Base-by-base conservation (phyloP, 176 grass and related monocot species). In the Triticum monococcum region DNA sequence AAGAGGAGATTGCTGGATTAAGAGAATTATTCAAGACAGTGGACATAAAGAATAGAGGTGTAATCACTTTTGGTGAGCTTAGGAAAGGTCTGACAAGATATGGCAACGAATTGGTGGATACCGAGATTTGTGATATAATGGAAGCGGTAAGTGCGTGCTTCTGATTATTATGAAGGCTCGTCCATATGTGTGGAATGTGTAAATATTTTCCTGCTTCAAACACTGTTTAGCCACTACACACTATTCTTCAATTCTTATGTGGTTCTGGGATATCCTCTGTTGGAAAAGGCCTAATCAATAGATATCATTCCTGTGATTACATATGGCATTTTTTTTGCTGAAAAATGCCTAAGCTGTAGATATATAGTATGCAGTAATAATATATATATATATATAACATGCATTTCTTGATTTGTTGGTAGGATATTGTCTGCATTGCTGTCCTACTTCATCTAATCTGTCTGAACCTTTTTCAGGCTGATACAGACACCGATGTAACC, bases 1-100 rank as follows among this genome's bases (percentile, higher is more conserved):
- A 99, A 81, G 97, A 99, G 87, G 97, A 99, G 80, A 94, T 95
- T 88, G 97, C 91, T 90, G 97, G 97, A 31, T 91, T 99, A 83
- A 94, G 93, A 87, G 90, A 95, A 83, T 86, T 99, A 81, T 99
- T 99, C 64, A 88, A 77, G 71, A 89, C 90, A 91, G 87, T 99
- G 80, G 97, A 96, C 82, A 87, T 89, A 14, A 90, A 91, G 26
- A 94, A 83, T 88, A 93, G 83, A 46, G 92, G 91, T 62, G 92
- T 87, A 38, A 94, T 99, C 76, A 94, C 92, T 78, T 93, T 93
- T 85, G 85, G 93, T 22, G 91, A 96, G 80, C 92, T 99, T 33
- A 93, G 91, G 80, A 91, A 93, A 64, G 85, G 97, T 79, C 85
- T 99, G 79, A 92, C 72, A 76, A 89, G 92, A 94, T 96, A 96